Conservation (phyloP, 805 yeast genomes). For the Yarrowia keelungensis region DNA sequence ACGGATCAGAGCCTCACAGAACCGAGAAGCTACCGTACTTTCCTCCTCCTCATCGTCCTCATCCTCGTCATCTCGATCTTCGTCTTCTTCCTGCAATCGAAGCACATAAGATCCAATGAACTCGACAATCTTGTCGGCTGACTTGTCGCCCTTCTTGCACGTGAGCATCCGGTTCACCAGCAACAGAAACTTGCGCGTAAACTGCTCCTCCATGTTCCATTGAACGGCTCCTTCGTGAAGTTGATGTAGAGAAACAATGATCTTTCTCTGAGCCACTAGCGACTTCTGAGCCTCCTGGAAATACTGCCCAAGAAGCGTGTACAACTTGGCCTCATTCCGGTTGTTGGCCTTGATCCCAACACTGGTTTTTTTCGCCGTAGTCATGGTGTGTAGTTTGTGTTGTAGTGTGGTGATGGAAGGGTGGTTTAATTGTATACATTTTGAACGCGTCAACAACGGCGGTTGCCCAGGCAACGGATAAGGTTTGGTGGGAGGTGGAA, state of each 20-base stretch:
- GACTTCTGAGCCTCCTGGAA: conserved; percentile 82
- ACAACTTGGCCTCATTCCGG: conserved; percentile 39
- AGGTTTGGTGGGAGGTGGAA: neutral
- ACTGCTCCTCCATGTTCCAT: conserved; percentile 62
- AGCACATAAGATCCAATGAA: conserved; percentile 66
- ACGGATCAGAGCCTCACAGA: conserved; percentile 65
- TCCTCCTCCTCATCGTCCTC: conserved; percentile 51
- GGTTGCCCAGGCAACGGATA: conserved; percentile 14
- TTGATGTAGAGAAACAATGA: conserved; percentile 63
- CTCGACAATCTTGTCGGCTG: conserved; percentile 79
- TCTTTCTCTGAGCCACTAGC: conserved; percentile 77
- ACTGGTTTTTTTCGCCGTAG: conserved; percentile 20
- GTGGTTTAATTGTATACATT: neutral
- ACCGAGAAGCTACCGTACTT: conserved; percentile 55
- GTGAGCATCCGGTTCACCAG: conserved; percentile 70
- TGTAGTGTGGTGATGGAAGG: no score
- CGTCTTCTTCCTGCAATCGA: conserved; percentile 48
- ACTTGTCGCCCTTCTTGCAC: conserved; percentile 69
- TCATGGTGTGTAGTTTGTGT: conserved; percentile 5
- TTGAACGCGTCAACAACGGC: conserved; percentile 26
- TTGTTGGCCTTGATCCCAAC: conserved; percentile 9
- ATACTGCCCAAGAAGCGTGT: conserved; percentile 56
- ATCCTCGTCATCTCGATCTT: conserved; percentile 44
- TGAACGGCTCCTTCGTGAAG: conserved; percentile 63
- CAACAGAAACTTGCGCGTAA: conserved; percentile 65